Percentiles rank a stretch among this genome's conserved stretches.
Conservation (phyloP, 805 yeast genomes). For the Candida xyloterini region DNA sequence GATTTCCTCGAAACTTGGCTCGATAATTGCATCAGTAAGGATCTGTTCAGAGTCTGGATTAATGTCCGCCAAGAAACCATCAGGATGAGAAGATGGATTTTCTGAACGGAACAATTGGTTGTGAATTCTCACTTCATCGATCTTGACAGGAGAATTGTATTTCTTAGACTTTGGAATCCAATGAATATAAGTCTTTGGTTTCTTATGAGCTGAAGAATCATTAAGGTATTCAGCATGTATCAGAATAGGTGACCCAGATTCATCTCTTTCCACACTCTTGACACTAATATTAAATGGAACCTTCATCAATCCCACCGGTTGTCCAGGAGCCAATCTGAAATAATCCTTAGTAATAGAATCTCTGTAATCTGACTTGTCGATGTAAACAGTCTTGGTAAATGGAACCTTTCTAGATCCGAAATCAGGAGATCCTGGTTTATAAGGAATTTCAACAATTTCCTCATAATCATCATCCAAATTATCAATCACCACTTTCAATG, state of each 20-base stretch:
- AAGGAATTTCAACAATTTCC: slow-evolving; percentile 75
- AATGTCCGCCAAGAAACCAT: slow-evolving; percentile 82
- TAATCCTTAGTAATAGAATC: slow-evolving; percentile 66
- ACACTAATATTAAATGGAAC: slow-evolving; percentile 83
- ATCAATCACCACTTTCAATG: slow-evolving; percentile 77
- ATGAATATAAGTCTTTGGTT: slow-evolving; percentile 95
- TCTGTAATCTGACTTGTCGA: slow-evolving; percentile 86
- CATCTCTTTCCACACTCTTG: slow-evolving; percentile 60
- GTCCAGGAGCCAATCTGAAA: slow-evolving; percentile 90
- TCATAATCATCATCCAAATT: slow-evolving; percentile 74
- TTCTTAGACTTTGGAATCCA: slow-evolving; percentile 81
- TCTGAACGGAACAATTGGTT: slow-evolving; percentile 86
- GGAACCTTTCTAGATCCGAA: slow-evolving; percentile 75
- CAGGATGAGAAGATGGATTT: slow-evolving; percentile 85
- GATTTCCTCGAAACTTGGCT: slow-evolving; percentile 70
- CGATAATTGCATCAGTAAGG: slow-evolving; percentile 64
- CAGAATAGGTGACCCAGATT: slow-evolving; percentile 59
- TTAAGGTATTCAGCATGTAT: slow-evolving; percentile 80
- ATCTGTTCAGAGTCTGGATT: slow-evolving; percentile 76
- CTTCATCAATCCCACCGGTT: slow-evolving; percentile 90
- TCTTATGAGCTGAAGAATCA: slow-evolving; percentile 50
- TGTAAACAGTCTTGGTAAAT: slow-evolving; percentile 73
- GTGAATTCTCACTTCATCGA: slow-evolving; percentile 81
- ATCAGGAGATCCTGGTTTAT: slow-evolving; percentile 77
- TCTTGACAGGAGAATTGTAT: slow-evolving; percentile 57